Conservation (phyloP, 495 filamentous ascomycete species). For the Neurospora pannonica region DNA sequence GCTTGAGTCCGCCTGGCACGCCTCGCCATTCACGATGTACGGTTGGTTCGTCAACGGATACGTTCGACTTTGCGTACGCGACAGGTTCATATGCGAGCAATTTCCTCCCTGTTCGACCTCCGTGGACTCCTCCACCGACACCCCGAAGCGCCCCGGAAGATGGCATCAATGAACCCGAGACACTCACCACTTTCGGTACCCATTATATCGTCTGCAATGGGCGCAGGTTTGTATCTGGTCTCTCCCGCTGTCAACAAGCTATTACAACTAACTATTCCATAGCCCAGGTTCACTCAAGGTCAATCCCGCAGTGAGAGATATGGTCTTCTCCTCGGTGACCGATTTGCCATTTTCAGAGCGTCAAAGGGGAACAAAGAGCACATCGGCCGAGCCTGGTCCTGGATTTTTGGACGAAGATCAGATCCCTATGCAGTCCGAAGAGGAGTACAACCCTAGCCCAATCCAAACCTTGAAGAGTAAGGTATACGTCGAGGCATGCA, state of each 20-base stretch:
- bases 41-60: background rate
- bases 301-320: conserved; percentile 1
- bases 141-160: background rate
- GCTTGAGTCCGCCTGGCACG: background rate
- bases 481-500: conserved; percentile 5
- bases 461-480: conserved; percentile 3
- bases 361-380: background rate
- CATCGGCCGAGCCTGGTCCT: background rate
- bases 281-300: conserved; percentile 16
- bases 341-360: background rate
- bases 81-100: background rate
- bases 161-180: background rate
- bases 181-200: background rate
- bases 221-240: conserved; percentile 12
- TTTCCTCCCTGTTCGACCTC: background rate
- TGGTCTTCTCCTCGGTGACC: conserved; percentile 1
- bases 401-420: background rate
- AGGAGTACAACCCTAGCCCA: conserved; percentile 6
- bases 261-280: background rate
- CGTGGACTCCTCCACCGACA: conserved; percentile 14
- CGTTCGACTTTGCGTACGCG: background rate
- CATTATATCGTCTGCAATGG: conserved; percentile 3
- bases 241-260: background rate
- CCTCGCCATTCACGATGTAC: background rate
- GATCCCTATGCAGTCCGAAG: conserved; percentile 1